Evolutionary conservation across 768 basidiomycete genomes (phyloP), one percentile per base, ranked within the genome.

Genomic region (Podaxis sp.): DNA sequence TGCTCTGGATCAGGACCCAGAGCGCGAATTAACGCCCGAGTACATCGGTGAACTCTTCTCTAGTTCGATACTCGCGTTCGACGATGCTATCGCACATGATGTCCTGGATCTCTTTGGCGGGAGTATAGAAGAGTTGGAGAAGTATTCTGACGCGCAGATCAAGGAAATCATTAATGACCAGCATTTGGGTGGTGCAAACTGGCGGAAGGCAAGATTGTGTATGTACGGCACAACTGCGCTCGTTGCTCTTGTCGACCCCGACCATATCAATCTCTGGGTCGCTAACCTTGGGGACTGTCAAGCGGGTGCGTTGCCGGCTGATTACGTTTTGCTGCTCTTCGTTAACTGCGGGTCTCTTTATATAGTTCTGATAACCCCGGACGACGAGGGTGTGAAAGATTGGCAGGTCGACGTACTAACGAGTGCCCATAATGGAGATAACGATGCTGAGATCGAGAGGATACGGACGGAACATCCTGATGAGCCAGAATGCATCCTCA

Each of bases 211-310:
- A 19, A 75, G 87, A 55, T 78, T 90, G 54, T 89, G 88, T 70
- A 89, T 93, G 84, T 89, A 90, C 67, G 91, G 91, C 22, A 90
- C 87, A 0, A 92, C 91, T 2, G 89, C 87, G 4, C 81, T 92
- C 36, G 82, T 92, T 46, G 83, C 90, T 8, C 79, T 93, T 40
- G 81, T 88, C 46, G 89, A 92, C 74, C 88, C 90, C 39, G 78
- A 84, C 19, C 82, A 84, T 65, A 78, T 82, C 68, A 84, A 90
- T 65, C 76, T 92, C 22, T 93, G 91, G 91, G 75, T 92, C 52
- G 90, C 90, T 5, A 92, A 92, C 69, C 79, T 93, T 28, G 91
- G 91, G 13, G 91, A 93, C 69, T 92, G 89, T 71, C 87, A 89
- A 79, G 89, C 89, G 64, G 79, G 90, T 90, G 66, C 65, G 49